Conservation (phyloP, 2,329 filamentous ascomycete genomes). For the Westerdykella aurantiaca region DNA sequence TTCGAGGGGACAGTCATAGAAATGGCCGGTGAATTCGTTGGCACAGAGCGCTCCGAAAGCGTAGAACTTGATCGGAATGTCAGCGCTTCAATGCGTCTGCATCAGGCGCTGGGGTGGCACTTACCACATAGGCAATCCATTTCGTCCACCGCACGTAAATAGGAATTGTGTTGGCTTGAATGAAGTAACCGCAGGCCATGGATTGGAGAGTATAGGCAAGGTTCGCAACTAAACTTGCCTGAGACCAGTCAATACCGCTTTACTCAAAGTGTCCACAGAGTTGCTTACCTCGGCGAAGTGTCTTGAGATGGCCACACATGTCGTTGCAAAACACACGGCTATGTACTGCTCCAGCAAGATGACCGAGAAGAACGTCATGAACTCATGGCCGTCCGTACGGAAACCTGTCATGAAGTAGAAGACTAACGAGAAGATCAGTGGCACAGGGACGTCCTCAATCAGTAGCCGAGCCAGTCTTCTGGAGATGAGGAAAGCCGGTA, state of each 20-base stretch:
- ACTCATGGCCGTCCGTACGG: constrained; percentile 56
- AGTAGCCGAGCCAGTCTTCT: constrained; percentile 62
- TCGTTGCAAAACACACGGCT: constrained; percentile 64
- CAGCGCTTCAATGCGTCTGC: not conserved
- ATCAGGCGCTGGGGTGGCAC: constrained; percentile 1
- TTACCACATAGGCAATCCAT: constrained; percentile 55
- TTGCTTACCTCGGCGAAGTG: constrained; percentile 65
- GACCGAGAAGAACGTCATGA: constrained; percentile 67
- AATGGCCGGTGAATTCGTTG: constrained; percentile 66
- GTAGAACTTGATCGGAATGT: constrained; percentile 50
- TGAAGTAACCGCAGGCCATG: constrained; percentile 70
- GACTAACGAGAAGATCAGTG: constrained; percentile 63
- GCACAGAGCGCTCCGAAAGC: constrained; percentile 63
- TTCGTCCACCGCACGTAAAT: constrained; percentile 76
- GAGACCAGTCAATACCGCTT: constrained; percentile 3
- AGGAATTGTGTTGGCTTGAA: constrained; percentile 66
- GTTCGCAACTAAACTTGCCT: constrained; percentile 65
- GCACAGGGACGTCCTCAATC: constrained; percentile 68
- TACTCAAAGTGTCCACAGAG: not conserved
- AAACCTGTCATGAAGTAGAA: constrained; percentile 77
- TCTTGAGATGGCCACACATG: constrained; percentile 59
- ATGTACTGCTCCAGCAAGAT: constrained; percentile 67
- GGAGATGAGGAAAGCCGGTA: constrained; percentile 64
- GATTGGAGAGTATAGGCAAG: constrained; percentile 67
- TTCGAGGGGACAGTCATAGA: constrained; percentile 65